Percentiles rank a stretch among this genome's conserved stretches.
Conservation (phyloP, 768 basidiomycete genomes). For the Strobilomyces confusus region DNA sequence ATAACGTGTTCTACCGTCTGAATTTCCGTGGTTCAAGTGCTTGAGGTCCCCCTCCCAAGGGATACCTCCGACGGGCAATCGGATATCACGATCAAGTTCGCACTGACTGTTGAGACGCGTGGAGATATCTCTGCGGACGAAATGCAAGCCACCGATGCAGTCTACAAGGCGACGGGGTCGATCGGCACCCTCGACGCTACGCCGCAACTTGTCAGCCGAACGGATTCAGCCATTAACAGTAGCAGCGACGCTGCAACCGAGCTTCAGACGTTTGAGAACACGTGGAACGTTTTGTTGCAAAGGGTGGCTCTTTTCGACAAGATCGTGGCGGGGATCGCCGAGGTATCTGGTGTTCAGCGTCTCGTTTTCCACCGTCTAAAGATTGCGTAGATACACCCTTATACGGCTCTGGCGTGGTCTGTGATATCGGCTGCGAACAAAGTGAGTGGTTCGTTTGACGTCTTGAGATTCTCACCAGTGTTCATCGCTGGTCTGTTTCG, state of each 20-base stretch:
- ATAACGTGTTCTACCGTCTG: background rate
- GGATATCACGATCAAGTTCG: constrained; percentile 13
- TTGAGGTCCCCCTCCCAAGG: constrained; percentile 10
- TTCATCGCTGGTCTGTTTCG: background rate
- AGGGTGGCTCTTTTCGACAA: constrained; percentile 14
- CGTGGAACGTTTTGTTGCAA: constrained; percentile 13
- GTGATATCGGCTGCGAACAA: constrained; percentile 21
- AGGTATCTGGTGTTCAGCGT: constrained; percentile 2
- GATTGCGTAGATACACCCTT: constrained; percentile 15
- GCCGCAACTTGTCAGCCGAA: background rate
- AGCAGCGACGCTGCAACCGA: background rate
- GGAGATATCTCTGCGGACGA: constrained; percentile 1
- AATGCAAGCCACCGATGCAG: constrained; percentile 13
- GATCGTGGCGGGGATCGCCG: constrained; percentile 8
- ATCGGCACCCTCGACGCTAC: background rate
- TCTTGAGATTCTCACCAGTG: background rate
- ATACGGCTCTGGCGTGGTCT: constrained; percentile 17
- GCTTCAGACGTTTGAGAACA: constrained; percentile 16
- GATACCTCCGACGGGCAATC: background rate
- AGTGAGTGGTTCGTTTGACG: background rate
- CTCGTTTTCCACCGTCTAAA: background rate
- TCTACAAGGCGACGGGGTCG: constrained; percentile 3
- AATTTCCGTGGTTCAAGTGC: constrained; percentile 2
- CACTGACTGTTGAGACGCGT: background rate
- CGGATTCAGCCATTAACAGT: background rate